Evolutionary conservation across 2,329 filamentous ascomycete species (phyloP).

Genomic region (Monascus ruber): DNA sequence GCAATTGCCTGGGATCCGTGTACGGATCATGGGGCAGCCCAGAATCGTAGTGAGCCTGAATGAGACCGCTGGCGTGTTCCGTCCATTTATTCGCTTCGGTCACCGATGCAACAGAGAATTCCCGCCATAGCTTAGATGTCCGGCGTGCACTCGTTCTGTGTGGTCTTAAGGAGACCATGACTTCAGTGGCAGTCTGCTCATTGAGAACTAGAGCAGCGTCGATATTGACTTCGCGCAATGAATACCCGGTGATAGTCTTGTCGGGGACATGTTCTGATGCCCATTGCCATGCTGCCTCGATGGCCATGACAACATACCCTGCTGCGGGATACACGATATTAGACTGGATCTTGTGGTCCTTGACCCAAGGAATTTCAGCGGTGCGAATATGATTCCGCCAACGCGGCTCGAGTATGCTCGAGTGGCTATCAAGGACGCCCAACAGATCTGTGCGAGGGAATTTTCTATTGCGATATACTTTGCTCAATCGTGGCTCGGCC

Average conservation of each 20-base stretch:
- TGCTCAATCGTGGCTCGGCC: conserved; percentile 14
- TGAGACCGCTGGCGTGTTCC: conserved; percentile 13
- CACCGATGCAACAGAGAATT: conserved; percentile 13
- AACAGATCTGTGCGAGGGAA: conserved; percentile 15
- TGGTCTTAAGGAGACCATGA: conserved; percentile 5
- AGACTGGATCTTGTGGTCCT: conserved; percentile 14
- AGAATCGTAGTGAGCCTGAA: neutral
- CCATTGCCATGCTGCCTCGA: conserved; percentile 13
- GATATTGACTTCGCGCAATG: conserved; percentile 12
- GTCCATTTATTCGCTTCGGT: conserved; percentile 13
- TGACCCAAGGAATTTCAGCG: conserved; percentile 18
- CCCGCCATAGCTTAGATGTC: neutral
- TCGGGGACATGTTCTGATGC: neutral
- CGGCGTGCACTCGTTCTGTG: neutral
- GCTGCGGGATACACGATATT: conserved; percentile 17
- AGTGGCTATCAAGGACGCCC: conserved; percentile 7
- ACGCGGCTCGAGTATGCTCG: conserved; percentile 8
- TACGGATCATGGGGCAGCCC: too few relatives aligned
- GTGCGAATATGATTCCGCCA: conserved; percentile 20
- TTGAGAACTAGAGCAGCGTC: conserved; percentile 11
- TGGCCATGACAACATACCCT: conserved; percentile 18
- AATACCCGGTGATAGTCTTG: conserved; percentile 3
- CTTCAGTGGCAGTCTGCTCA: conserved; percentile 8
- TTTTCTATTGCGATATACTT: conserved; percentile 9
- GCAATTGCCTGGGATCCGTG: neutral